Evolutionary conservation across 495 filamentous ascomycete genomes (phyloP).

Genomic region (Penicillium tannophilum): DNA sequence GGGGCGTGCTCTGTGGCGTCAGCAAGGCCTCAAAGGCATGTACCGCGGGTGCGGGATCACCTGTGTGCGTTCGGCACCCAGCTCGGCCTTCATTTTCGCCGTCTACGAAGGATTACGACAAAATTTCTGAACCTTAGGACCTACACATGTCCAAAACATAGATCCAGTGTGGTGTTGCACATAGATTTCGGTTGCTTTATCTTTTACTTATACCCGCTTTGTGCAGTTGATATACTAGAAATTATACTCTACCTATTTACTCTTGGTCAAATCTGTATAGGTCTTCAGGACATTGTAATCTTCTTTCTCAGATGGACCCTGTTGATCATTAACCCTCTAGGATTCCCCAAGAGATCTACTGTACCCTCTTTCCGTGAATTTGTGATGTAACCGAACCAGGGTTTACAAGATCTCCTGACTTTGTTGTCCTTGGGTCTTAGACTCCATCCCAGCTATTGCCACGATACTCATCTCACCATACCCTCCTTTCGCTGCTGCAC

Average conservation of each 20-base stretch:
- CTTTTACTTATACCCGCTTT: conserved; percentile 4
- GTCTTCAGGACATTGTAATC: too few species aligned
- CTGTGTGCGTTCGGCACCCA: conserved; percentile 80
- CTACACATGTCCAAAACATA: not conserved
- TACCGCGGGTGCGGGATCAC: conserved; percentile 97
- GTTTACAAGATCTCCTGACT: too few species aligned
- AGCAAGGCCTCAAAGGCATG: conserved; percentile 79
- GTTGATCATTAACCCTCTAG: too few species aligned
- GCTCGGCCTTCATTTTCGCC: conserved; percentile 96
- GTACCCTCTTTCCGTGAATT: too few species aligned
- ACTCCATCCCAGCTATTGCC: conserved; percentile 34
- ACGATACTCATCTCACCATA: conserved; percentile 68
- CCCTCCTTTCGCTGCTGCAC: conserved; percentile 48
- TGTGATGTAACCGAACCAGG: too few species aligned
- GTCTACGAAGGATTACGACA: conserved; percentile 83
- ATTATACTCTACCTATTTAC: not conserved
- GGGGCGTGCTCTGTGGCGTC: conserved; percentile 69
- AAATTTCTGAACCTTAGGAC: conserved; percentile 45
- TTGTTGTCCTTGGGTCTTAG: not conserved
- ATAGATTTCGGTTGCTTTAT: conserved; percentile 5
- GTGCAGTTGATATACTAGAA: not conserved
- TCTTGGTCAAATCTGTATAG: not conserved
- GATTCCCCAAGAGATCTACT: not conserved
- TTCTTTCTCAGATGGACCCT: too few species aligned
- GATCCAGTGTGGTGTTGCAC: not conserved